Conservation (phyloP, 176 grass and related monocot species). For the Hordeum marinum region DNA sequence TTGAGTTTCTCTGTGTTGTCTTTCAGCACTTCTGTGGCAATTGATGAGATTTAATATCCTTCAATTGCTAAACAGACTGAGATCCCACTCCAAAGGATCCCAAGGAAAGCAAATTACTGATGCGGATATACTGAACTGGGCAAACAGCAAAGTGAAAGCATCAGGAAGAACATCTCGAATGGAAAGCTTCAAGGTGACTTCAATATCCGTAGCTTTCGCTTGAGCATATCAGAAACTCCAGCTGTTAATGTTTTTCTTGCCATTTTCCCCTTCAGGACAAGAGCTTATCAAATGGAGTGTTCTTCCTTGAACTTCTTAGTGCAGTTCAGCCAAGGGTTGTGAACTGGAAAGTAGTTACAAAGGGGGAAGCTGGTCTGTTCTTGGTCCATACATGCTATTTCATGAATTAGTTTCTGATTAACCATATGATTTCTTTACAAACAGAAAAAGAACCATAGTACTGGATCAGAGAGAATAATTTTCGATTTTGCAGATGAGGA, state of each 20-base stretch:
- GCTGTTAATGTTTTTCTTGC: conserved; percentile 18
- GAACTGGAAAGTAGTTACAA: conserved; percentile 90
- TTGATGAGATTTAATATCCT: conserved; percentile 99
- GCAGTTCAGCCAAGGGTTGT: conserved; percentile 82
- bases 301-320: conserved; percentile 96
- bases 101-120: conserved; percentile 90
- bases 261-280: conserved; percentile 59
- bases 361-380: conserved; percentile 71
- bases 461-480: conserved; percentile 6
- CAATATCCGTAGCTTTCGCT: background rate
- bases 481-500: conserved; percentile 62
- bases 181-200: conserved; percentile 80
- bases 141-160: conserved; percentile 73
- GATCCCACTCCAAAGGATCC: conserved; percentile 73
- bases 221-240: background rate
- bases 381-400: conserved; percentile 15
- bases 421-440: background rate
- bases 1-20: conserved; percentile 20
- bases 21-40: conserved; percentile 95
- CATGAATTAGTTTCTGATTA: background rate
- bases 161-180: conserved; percentile 70
- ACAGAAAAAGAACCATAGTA: background rate
- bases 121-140: conserved; percentile 92
- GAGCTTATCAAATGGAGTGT: conserved; percentile 79
- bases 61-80: conserved; percentile 87